Conservation (phyloP, 306 rosid species). For the Ormosia semicastrata region DNA sequence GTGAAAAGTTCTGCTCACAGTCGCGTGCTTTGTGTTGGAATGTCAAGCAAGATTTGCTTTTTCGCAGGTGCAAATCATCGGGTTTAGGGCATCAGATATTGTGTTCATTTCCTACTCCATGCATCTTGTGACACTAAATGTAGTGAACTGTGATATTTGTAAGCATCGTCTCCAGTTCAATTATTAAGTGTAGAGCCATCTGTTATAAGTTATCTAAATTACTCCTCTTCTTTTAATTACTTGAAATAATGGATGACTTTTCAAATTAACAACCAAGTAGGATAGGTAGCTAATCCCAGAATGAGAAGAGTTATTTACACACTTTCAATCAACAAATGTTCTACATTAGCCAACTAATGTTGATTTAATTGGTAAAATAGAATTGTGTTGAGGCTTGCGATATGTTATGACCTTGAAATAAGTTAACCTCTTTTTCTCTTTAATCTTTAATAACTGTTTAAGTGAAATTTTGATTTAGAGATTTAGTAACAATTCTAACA, state of each 20-base stretch:
- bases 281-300: neutral
- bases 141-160: neutral
- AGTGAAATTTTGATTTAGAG: too few species aligned
- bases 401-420: too few species aligned
- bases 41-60: slow-evolving; percentile 15
- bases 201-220: neutral
- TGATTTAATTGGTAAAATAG: too few species aligned
- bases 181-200: neutral
- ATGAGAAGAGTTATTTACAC: neutral
- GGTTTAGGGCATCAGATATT: neutral
- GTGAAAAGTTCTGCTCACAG: neutral
- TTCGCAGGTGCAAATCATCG: slow-evolving; percentile 14
- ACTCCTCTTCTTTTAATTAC: neutral
- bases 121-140: slow-evolving; percentile 1
- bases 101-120: neutral
- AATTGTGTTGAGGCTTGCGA: too few species aligned
- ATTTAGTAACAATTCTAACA: too few species aligned
- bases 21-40: slow-evolving; percentile 13
- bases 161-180: neutral
- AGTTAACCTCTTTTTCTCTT: neutral
- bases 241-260: neutral
- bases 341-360: too few species aligned
- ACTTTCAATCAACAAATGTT: too few species aligned
- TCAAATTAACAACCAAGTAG: neutral
- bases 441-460: neutral